Conservation (phyloP, 2,329 filamentous ascomycete genomes). For the Amylocarpus encephaloides region DNA sequence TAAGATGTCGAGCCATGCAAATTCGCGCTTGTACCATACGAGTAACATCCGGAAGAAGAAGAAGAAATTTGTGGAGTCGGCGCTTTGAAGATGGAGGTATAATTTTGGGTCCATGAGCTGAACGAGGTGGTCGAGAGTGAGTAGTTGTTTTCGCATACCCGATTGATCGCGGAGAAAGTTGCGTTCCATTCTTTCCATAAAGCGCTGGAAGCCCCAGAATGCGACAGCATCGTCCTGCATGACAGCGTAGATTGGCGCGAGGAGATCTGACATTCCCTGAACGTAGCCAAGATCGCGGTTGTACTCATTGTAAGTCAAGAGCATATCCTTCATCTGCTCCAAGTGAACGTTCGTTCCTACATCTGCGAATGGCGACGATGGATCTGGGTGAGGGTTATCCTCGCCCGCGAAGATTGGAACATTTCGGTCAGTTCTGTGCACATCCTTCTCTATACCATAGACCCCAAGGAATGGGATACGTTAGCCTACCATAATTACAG, state of each 20-base stretch:
- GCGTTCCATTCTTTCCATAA: constrained; percentile 97
- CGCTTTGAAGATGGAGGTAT: constrained; percentile 80
- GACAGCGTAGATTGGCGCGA: constrained; percentile 93
- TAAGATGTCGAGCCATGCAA: constrained; percentile 80
- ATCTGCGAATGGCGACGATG: constrained; percentile 88
- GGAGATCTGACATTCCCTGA: constrained; percentile 95
- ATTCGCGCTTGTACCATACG: constrained; percentile 98
- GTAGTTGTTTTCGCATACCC: constrained; percentile 88
- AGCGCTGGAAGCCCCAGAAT: constrained; percentile 92
- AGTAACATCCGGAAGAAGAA: constrained; percentile 99
- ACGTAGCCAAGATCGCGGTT: constrained; percentile 95
- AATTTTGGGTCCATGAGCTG: constrained; percentile 95
- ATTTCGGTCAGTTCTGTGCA: constrained; percentile 90
- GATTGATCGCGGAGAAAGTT: constrained; percentile 95
- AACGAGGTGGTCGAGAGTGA: constrained; percentile 88
- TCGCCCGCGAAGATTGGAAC: constrained; percentile 95
- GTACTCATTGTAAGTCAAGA: constrained; percentile 97
- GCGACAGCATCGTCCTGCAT: constrained; percentile 95
- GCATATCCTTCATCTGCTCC: constrained; percentile 99
- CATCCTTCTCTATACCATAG: constrained; percentile 76
- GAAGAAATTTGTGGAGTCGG: constrained; percentile 98
- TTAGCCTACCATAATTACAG: constrained; percentile 26
- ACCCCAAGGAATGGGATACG: constrained; percentile 47
- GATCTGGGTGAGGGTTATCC: constrained; percentile 93
- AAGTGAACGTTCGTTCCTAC: constrained; percentile 94